Evolutionary conservation across 345 rosid species (phyloP), one percentile per base, ranked within the genome.

Genomic region (Pistacia atlantica): DNA sequence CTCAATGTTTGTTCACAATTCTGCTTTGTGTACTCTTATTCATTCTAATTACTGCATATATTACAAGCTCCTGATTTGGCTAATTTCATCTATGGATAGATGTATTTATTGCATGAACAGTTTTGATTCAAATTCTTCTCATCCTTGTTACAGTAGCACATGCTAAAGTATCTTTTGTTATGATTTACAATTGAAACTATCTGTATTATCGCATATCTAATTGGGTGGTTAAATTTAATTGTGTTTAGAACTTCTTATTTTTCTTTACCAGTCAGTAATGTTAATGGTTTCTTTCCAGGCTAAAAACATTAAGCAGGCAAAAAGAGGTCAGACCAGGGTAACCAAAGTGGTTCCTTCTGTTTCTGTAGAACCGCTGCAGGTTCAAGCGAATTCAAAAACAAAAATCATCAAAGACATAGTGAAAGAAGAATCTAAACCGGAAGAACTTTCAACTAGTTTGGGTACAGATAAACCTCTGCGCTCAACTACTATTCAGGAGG

Each of bases 301-400:
- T 77, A 90, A 86, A 74, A 81, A 80, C 63, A 76, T 77, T 69
- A 90, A 85, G 77, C 86, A 81, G 79, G 65, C 54, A 37, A 80
- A 84, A 76, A 87, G 83, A 82, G 83, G 80, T 75, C 85, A 65
- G 68, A 67, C 80, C 51, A 77, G 58, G 73, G 80, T 37, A 38
- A 83, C 88, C 17, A 89, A 79, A 81, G 84, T 87, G 75, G 83
- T 80, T 62, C 85, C 86, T 77, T 71, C 84, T 45, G 81, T 60
- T 67, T 75, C 84, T 17, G 72, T 61, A 65, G 80, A 69, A 71
- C 37, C 61, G 51, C 74, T 11, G 65, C 76, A 65, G 58, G 66
- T 65, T 69, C 84, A 76, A 78, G 72, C 86, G 59, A 57, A 48
- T 69, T 77, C 69, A 8, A 75, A 76, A 72, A 33, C 17, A 48